Evolutionary conservation across 495 filamentous ascomycete genomes (phyloP).

Genomic region (Aspergillus cavernicola): DNA sequence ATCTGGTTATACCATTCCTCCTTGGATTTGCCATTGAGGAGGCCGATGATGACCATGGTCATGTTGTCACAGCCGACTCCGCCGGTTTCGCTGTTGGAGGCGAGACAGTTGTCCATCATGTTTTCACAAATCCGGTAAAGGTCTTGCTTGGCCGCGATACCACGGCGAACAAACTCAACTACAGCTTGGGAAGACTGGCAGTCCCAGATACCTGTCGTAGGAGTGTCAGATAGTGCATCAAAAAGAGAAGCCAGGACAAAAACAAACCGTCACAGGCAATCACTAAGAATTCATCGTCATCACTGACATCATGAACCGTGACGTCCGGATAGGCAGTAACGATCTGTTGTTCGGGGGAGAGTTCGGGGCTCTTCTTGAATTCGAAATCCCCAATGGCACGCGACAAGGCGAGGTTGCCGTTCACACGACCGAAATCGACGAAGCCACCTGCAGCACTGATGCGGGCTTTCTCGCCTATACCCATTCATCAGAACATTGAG

Average conservation of each 20-base stretch:
- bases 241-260: background rate
- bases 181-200: conserved; percentile 98
- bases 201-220: conserved; percentile 86
- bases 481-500: conserved; percentile 15
- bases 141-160: conserved; percentile 92
- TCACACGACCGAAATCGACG: conserved; percentile 97
- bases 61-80: conserved; percentile 99
- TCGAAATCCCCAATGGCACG: conserved; percentile 98
- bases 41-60: conserved; percentile 91
- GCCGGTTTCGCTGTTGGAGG: conserved; percentile 94
- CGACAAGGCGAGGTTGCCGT: conserved; percentile 96
- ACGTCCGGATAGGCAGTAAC: conserved; percentile 97
- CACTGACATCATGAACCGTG: conserved; percentile 77
- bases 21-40: conserved; percentile 86
- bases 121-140: conserved; percentile 94
- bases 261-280: conserved; percentile 91
- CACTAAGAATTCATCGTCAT: conserved; percentile 96
- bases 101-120: conserved; percentile 99
- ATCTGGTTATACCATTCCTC: conserved; percentile 98
- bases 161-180: conserved; percentile 91
- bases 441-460: conserved; percentile 96
- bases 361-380: conserved; percentile 98
- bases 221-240: background rate
- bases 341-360: conserved; percentile 94
- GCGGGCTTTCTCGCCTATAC: conserved; percentile 85